These are phyloP conservation scores for Hyaloperonospora arabidopsidis DNA, from an alignment of 352 stramenopile genomes.

Conservation along the genomic window DNA sequence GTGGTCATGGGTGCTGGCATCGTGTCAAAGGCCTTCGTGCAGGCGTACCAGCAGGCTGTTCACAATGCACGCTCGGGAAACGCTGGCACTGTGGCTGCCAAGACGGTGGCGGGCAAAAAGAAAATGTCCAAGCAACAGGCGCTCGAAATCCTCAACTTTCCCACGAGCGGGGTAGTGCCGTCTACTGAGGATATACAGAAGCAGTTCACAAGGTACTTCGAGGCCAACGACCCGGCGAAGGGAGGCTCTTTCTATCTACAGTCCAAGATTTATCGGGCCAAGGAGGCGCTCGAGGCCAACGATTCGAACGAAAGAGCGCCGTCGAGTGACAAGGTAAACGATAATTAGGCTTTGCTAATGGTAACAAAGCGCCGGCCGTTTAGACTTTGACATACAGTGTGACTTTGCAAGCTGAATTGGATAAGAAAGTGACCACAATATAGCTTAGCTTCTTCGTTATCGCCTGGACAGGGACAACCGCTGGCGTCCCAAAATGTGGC, in stretches of 20 bases:
- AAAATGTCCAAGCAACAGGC: slow-evolving; percentile 68
- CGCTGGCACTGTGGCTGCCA: slow-evolving; percentile 51
- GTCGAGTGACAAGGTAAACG: slow-evolving; percentile 20
- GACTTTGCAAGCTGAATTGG: slow-evolving; percentile 13
- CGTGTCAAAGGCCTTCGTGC: slow-evolving; percentile 81
- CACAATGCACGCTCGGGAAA: slow-evolving; percentile 80
- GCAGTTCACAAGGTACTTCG: slow-evolving; percentile 83
- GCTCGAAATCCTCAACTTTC: slow-evolving; percentile 80
- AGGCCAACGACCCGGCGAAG: slow-evolving; percentile 85
- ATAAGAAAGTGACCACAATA: slow-evolving; percentile 15
- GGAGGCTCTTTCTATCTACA: slow-evolving; percentile 90
- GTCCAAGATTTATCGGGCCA: slow-evolving; percentile 88
- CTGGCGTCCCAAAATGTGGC: too few species aligned
- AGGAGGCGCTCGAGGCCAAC: slow-evolving; percentile 72
- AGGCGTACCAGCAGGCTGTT: slow-evolving; percentile 83
- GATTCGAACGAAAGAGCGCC: slow-evolving; percentile 24
- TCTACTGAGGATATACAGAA: slow-evolving; percentile 63
- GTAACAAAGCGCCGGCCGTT: not conserved
- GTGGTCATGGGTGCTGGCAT: slow-evolving; percentile 77
- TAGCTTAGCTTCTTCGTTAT: not conserved
- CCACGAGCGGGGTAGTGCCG: slow-evolving; percentile 33
- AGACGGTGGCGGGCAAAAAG: slow-evolving; percentile 65
- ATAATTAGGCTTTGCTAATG: slow-evolving; percentile 10
- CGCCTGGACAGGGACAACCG: too few species aligned
- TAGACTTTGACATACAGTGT: not conserved